Percentiles rank a stretch among this genome's conserved stretches.
These are phyloP conservation scores for Volvariella volvacea DNA, from an alignment of 1,284 basidiomycete genomes.

Conservation along the genomic window DNA sequence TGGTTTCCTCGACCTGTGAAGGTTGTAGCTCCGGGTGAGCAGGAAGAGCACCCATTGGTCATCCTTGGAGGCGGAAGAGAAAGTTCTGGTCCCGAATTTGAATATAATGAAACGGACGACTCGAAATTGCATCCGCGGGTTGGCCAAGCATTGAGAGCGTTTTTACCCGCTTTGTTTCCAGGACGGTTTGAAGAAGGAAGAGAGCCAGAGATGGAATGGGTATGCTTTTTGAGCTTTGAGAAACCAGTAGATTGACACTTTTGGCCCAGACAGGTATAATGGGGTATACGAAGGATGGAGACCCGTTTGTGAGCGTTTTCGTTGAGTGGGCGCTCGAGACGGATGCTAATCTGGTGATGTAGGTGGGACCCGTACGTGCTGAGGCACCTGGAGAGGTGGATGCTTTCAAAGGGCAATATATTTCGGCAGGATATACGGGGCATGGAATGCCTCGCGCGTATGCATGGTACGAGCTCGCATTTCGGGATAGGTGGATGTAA, in stretches of 20 bases:
- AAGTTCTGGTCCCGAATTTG: slow-evolving; percentile 32
- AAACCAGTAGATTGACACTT: slow-evolving; percentile 3
- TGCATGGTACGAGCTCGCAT: slow-evolving; percentile 46
- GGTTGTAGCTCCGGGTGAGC: slow-evolving; percentile 2
- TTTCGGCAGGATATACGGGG: slow-evolving; percentile 70
- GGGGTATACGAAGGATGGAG: slow-evolving; percentile 59
- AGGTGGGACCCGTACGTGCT: slow-evolving; percentile 63
- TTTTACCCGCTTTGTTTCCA: slow-evolving; percentile 56
- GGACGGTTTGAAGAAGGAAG: slow-evolving; percentile 36
- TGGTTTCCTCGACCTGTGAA: slow-evolving; percentile 70
- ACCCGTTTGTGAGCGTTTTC: slow-evolving; percentile 58
- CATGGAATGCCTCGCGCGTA: slow-evolving; percentile 80
- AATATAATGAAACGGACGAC: slow-evolving; percentile 59
- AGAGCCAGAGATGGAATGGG: slow-evolving; percentile 73
- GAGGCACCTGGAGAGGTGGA: slow-evolving; percentile 8
- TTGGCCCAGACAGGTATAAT: slow-evolving; percentile 66
- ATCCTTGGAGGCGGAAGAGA: slow-evolving; percentile 73
- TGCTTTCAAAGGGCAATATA: slow-evolving; percentile 53
- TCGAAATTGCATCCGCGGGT: slow-evolving; percentile 41
- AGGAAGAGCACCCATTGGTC: slow-evolving; percentile 41
- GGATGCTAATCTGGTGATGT: slow-evolving; percentile 1
- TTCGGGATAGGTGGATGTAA: slow-evolving; percentile 1
- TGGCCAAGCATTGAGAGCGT: slow-evolving; percentile 42
- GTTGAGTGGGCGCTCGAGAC: neutral
- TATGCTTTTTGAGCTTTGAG: slow-evolving; percentile 17